Conservation (phyloP, 1,284 basidiomycete species). For the Malassezia sp. region DNA sequence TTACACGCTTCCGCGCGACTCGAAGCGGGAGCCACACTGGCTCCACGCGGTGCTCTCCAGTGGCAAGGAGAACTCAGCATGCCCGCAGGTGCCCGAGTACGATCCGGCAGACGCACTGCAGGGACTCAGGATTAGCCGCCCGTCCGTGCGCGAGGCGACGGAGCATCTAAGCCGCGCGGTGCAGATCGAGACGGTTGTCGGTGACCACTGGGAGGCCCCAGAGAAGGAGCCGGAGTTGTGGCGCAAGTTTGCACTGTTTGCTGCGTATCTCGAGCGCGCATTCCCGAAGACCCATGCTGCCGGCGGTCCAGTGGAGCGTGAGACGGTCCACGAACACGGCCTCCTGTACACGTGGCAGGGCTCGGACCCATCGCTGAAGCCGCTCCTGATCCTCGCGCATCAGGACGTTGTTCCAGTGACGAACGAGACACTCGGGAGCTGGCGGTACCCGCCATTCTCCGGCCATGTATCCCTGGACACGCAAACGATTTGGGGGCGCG, state of each 20-base stretch:
- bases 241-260: conserved; percentile 27
- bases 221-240: conserved; percentile 21
- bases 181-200: conserved; percentile 32
- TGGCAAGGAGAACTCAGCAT: too few species aligned
- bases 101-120: conserved; percentile 4
- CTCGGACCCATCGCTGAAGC: conserved; percentile 54
- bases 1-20: too few species aligned
- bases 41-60: too few species aligned
- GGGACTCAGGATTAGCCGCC: neutral
- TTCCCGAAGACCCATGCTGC: conserved; percentile 28
- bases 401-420: conserved; percentile 53
- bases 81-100: conserved; percentile 13
- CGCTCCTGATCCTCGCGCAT: conserved; percentile 55
- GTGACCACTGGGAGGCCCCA: conserved; percentile 27
- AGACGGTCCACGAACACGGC: conserved; percentile 56
- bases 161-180: conserved; percentile 28
- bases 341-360: conserved; percentile 59
- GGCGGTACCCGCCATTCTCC: conserved; percentile 51
- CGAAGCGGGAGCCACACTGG: too few species aligned
- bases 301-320: conserved; percentile 18
- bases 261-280: conserved; percentile 21
- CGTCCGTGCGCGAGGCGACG: neutral
- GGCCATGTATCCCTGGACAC: conserved; percentile 49
- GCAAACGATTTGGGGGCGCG: conserved; percentile 51
- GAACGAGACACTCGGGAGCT: conserved; percentile 49